Evolutionary conservation across 805 yeast genomes (phyloP), one percentile per base, ranked within the genome.

Genomic region (Candida koratica): DNA sequence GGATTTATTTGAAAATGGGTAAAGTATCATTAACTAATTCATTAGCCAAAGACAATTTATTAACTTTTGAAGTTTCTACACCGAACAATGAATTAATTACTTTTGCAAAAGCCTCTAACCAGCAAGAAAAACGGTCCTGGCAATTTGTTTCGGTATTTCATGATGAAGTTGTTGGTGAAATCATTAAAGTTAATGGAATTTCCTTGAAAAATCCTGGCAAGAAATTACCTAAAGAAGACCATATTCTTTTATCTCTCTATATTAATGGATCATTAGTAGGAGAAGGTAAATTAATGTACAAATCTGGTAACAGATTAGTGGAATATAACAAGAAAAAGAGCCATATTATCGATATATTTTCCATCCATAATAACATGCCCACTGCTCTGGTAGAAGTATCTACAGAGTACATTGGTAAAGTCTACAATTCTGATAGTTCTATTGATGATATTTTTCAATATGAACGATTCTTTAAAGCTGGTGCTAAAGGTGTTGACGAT

Each of bases 91-190:
- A 65, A 4, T 47, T 58, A 28, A 61, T 81, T 22, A 58, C 64
- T 4, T 82, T 85, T 52, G 72, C 79, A n/a, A 79, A 78, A 51
- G 86, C 84, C 9, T 71, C 84, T 0, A 81, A 81, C 56, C 85
- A 78, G 49, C 53, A 56, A 11, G 69, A 68, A 7, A 56, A 60
- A 26, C 54, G 64, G 17, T 43, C 56, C 6, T 86, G 94, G 94
- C 77, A 75, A 37, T 84, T 87, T 48, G 71, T 84, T 7, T 78
- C 90, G 2, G 85, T 83, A 9, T 67, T 71, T 45, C 77, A 86
- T 1, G 80, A 75, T 26, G 96, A 87, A 58, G 65, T 68, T 10
- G 65, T 86, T 38, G 84, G 89, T 23, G 95, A 86, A 54, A 66
- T 74, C 23, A 71, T 87, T 30, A 77, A 77, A 49, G 65, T 85